Conservation (phyloP, 352 stramenopile genomes). For the Saprolegnia diclina region DNA sequence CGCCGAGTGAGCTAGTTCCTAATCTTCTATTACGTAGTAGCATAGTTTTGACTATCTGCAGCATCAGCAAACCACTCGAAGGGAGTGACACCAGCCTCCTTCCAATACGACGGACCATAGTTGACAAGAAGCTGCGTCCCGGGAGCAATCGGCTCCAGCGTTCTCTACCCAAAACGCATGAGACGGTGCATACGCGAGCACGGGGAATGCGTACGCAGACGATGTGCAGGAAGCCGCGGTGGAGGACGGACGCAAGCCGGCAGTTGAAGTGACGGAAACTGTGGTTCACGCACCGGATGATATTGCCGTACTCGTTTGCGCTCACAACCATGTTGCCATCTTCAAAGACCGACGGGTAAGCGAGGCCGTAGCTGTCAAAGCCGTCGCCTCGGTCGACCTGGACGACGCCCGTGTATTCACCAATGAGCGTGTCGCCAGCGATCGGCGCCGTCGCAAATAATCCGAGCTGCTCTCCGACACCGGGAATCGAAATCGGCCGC, state of each 20-base stretch:
- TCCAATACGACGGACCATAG: conserved; percentile 66
- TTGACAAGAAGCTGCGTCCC: conserved; percentile 73
- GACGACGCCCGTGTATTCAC: conserved; percentile 61
- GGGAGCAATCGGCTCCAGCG: conserved; percentile 13
- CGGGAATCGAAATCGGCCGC: conserved; percentile 15
- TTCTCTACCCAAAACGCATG: conserved; percentile 19
- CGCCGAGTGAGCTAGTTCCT: no score
- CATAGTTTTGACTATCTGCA: no score
- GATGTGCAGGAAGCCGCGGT: conserved; percentile 60
- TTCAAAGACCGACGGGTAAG: conserved; percentile 66
- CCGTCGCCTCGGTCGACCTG: conserved; percentile 36
- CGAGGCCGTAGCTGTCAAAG: conserved; percentile 64
- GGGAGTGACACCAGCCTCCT: conserved; percentile 25
- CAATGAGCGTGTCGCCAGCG: conserved; percentile 39
- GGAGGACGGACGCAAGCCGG: conserved; percentile 58
- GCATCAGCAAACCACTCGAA: not conserved
- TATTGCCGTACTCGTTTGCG: conserved; percentile 64
- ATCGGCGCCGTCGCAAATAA: conserved; percentile 59
- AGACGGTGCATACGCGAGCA: conserved; percentile 11
- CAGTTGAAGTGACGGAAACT: conserved; percentile 47
- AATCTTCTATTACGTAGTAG: no score
- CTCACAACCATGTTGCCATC: conserved; percentile 59
- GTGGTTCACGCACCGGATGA: conserved; percentile 76
- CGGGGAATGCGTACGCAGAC: conserved; percentile 52
- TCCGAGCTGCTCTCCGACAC: conserved; percentile 33